These are phyloP conservation scores for Cercophora scortea DNA, from an alignment of 495 filamentous ascomycete genomes.

Conservation along the genomic window DNA sequence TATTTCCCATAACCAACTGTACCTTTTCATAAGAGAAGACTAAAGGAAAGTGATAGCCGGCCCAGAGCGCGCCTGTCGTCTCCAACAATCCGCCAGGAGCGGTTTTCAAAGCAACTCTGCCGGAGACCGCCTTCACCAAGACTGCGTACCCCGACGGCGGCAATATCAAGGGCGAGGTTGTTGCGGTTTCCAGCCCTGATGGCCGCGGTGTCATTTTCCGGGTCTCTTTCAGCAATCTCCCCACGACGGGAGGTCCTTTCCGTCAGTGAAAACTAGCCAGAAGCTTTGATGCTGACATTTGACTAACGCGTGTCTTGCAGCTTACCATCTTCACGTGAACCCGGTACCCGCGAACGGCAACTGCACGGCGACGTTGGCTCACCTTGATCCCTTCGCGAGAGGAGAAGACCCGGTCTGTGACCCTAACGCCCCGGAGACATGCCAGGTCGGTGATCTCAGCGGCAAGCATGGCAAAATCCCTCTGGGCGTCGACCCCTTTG, in stretches of 20 bases:
- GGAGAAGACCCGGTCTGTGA: constrained; percentile 62
- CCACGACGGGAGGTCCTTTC: constrained; percentile 59
- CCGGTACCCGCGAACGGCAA: constrained; percentile 70
- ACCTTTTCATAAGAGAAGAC: constrained; percentile 13
- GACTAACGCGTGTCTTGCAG: constrained; percentile 29
- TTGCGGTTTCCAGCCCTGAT: constrained; percentile 41
- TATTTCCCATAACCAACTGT: not conserved
- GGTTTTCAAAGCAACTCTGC: constrained; percentile 53
- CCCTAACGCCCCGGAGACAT: constrained; percentile 51
- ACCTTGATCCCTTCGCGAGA: constrained; percentile 48
- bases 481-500: constrained; percentile 29
- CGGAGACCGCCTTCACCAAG: constrained; percentile 40
- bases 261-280: constrained; percentile 39
- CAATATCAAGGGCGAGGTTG: constrained; percentile 54
- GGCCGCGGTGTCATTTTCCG: constrained; percentile 58
- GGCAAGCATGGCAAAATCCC: constrained; percentile 71
- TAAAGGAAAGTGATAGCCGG: constrained; percentile 13
- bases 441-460: constrained; percentile 76
- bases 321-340: constrained; percentile 74
- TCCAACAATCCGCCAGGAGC: constrained; percentile 56
- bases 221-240: constrained; percentile 58
- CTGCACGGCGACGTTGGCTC: constrained; percentile 63
- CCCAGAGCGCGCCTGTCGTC: constrained; percentile 49
- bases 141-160: constrained; percentile 41
- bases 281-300: not conserved